Conservation (phyloP, 352 stramenopile species). For the Thalassiosira allenii region DNA sequence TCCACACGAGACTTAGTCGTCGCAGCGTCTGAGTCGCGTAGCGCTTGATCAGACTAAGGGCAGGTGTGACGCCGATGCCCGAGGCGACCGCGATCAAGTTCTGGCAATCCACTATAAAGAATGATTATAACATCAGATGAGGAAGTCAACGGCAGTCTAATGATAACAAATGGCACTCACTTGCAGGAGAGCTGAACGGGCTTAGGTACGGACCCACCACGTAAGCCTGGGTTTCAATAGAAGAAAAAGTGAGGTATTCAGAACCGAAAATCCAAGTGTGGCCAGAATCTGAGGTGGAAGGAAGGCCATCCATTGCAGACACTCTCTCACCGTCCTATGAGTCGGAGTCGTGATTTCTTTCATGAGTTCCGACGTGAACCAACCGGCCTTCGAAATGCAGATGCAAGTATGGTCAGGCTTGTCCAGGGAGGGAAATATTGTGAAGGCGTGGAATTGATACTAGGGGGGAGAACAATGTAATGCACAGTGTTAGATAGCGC, state of each 20-base stretch:
- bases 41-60: conserved; percentile 54
- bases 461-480: too few species aligned
- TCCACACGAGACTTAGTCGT: conserved; percentile 60
- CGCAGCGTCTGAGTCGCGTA: conserved; percentile 45
- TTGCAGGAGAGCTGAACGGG: conserved; percentile 45
- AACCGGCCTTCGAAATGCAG: conserved; percentile 51
- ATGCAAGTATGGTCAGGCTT: conserved; percentile 51
- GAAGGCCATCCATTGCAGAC: too few species aligned
- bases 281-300: too few species aligned
- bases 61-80: conserved; percentile 58
- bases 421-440: conserved; percentile 39
- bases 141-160: too few species aligned
- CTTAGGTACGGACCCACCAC: conserved; percentile 48
- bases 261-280: too few species aligned
- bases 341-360: conserved; percentile 45
- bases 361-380: conserved; percentile 22
- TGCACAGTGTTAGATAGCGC: too few species aligned
- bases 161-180: too few species aligned
- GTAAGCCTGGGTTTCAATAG: too few species aligned
- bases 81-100: conserved; percentile 56
- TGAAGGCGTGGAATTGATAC: conserved; percentile 65
- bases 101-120: conserved; percentile 44
- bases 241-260: too few species aligned
- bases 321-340: conserved; percentile 47
- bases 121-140: too few species aligned